Conservation (phyloP, 1,284 basidiomycete genomes). For the Irpex lacteus region DNA sequence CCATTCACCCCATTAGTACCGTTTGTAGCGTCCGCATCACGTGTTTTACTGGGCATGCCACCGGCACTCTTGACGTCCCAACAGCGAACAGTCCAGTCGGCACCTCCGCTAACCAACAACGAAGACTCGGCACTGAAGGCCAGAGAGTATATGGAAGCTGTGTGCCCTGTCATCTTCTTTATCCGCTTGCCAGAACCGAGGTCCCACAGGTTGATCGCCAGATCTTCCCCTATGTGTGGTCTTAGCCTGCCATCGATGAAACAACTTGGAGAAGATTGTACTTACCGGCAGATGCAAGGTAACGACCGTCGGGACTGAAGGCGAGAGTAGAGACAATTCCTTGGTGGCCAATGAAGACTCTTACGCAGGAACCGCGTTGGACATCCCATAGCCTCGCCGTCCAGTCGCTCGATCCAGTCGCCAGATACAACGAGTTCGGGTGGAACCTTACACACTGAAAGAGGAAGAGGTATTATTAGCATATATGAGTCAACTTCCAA, state of each 20-base stretch:
- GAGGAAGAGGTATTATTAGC: not conserved
- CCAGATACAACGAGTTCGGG: conserved; percentile 96
- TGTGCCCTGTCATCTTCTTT: conserved; percentile 97
- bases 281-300: conserved; percentile 87
- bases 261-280: conserved; percentile 13
- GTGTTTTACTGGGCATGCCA: conserved; percentile 50
- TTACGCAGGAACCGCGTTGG: conserved; percentile 91
- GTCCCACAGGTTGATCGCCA: conserved; percentile 95
- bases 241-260: conserved; percentile 7
- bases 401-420: conserved; percentile 95
- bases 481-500: not conserved
- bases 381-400: conserved; percentile 98
- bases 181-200: conserved; percentile 89
- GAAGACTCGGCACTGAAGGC: conserved; percentile 91
- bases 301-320: conserved; percentile 91
- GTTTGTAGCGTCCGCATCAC: conserved; percentile 46
- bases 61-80: conserved; percentile 94
- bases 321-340: conserved; percentile 87
- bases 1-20: conserved; percentile 17
- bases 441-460: conserved; percentile 93
- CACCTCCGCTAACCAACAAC: conserved; percentile 84
- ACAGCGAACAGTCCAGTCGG: conserved; percentile 93
- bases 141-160: conserved; percentile 84
- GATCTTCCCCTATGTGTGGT: conserved; percentile 71
- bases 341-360: conserved; percentile 95